Evolutionary conservation across 2,329 filamentous ascomycete genomes (phyloP).

Genomic region (Lachnellula arida): DNA sequence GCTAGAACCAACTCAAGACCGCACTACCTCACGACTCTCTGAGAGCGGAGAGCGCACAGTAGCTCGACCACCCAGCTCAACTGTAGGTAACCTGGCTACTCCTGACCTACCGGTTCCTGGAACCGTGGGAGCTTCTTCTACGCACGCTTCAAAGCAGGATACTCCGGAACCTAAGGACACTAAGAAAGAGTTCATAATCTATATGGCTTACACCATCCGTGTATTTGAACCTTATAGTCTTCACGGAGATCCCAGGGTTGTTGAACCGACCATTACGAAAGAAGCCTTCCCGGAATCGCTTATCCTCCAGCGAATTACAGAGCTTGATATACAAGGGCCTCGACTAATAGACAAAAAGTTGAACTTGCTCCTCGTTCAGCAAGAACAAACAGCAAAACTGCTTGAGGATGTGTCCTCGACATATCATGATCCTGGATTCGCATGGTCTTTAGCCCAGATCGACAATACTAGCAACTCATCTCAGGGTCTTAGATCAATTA

Average conservation of each 20-base stretch:
- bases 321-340: neutral
- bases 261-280: neutral
- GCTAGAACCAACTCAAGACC: neutral
- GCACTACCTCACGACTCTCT: neutral
- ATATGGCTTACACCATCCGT: constrained; percentile 6
- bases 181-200: neutral
- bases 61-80: neutral
- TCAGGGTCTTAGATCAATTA: neutral
- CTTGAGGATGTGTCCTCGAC: neutral
- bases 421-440: neutral
- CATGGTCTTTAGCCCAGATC: neutral
- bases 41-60: neutral
- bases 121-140: neutral
- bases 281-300: constrained; percentile 4
- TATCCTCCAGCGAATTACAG: constrained; percentile 1
- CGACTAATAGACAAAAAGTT: neutral
- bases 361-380: neutral
- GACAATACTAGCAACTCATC: neutral
- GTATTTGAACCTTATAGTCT: constrained; percentile 1
- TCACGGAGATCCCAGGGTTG: neutral
- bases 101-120: neutral
- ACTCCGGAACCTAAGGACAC: neutral
- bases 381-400: neutral
- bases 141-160: neutral
- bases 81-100: neutral